Evolutionary conservation across 176 grass and related monocot species (phyloP).

Genomic region (Rhynchospora pubera): DNA sequence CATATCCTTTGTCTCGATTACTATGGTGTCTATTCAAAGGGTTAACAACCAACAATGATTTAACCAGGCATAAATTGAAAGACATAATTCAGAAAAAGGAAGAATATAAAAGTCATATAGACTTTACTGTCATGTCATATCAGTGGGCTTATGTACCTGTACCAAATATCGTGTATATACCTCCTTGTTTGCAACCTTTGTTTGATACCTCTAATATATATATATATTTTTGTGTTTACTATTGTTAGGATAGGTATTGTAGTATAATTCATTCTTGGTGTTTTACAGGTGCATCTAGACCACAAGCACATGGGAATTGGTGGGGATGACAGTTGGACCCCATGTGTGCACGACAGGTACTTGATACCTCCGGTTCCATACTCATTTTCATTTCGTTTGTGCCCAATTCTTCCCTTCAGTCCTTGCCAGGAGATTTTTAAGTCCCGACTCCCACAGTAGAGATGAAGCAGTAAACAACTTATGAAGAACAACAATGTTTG

Average conservation of each 20-base stretch:
- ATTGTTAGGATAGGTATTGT: background rate
- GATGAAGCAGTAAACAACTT: background rate
- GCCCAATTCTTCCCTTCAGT: conserved; percentile 40
- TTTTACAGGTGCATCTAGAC: conserved; percentile 78
- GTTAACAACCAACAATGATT: background rate
- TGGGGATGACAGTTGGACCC: conserved; percentile 85
- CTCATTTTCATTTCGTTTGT: conserved; percentile 58
- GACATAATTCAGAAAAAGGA: background rate
- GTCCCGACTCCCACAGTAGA: conserved; percentile 36
- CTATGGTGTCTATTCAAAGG: background rate
- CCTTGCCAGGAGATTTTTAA: conserved; percentile 60
- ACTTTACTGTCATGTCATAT: background rate
- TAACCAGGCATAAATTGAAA: background rate
- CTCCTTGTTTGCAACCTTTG: background rate
- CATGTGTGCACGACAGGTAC: conserved; percentile 67
- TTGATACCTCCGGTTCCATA: conserved; percentile 50
- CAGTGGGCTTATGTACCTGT: background rate
- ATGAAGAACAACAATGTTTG: background rate
- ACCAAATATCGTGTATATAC: background rate
- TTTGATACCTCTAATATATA: background rate
- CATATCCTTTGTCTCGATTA: background rate
- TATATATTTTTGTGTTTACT: background rate
- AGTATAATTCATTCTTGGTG: background rate
- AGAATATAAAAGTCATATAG: background rate
- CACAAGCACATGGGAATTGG: conserved; percentile 87